phyloP scores from a whole-genome alignment of 2,329 filamentous ascomycete genomes.

The Trichothecium roseum region DNA sequence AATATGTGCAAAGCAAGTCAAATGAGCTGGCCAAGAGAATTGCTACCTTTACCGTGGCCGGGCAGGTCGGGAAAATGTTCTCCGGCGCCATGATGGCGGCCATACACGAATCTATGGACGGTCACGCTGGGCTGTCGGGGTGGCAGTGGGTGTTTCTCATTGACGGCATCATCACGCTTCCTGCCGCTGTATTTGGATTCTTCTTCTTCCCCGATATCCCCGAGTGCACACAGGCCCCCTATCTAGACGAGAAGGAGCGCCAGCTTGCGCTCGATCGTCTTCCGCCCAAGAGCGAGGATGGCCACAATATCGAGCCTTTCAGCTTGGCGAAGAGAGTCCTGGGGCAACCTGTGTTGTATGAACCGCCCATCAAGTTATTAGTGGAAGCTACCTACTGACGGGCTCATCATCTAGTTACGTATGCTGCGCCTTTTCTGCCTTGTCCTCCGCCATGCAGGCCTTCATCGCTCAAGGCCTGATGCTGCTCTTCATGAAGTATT shows the following conservation, averaged over 20 bases:
- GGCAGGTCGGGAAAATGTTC: slow-evolving; percentile 47
- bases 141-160: slow-evolving; percentile 42
- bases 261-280: slow-evolving; percentile 16
- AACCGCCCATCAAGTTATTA: no score
- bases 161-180: slow-evolving; percentile 41
- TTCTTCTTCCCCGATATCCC: slow-evolving; percentile 39
- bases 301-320: slow-evolving; percentile 19
- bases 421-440: slow-evolving; percentile 6
- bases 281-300: slow-evolving; percentile 19
- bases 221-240: slow-evolving; percentile 21
- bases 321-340: slow-evolving; percentile 17
- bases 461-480: slow-evolving; percentile 13
- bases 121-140: slow-evolving; percentile 23
- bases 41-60: slow-evolving; percentile 47
- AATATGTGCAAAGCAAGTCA: slow-evolving; percentile 21
- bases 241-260: slow-evolving; percentile 20
- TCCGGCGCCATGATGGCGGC: slow-evolving; percentile 46
- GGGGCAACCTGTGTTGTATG: slow-evolving; percentile 16
- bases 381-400: no score
- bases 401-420: slow-evolving; percentile 18
- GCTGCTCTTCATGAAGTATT: slow-evolving; percentile 14
- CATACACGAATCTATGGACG: slow-evolving; percentile 19
- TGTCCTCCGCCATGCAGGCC: background rate
- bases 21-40: slow-evolving; percentile 48
- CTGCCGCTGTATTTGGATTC: slow-evolving; percentile 40